These are phyloP conservation scores for Moesziomyces globuligerus DNA, from an alignment of 1,284 basidiomycete genomes.

Conservation along the genomic window DNA sequence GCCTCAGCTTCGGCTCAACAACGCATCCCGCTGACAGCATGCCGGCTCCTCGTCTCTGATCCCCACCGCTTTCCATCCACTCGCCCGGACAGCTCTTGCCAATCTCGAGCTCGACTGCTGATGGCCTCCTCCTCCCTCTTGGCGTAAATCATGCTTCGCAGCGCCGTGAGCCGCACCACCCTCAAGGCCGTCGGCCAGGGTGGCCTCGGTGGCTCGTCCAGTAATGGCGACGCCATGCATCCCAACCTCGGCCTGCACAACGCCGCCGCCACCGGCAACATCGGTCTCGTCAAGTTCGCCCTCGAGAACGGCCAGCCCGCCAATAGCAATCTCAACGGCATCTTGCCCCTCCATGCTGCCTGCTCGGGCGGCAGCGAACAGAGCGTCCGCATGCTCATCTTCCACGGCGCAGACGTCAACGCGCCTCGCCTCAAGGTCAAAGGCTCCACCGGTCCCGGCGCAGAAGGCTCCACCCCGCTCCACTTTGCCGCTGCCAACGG, in stretches of 20 bases:
- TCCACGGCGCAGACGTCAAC: conserved; percentile 62
- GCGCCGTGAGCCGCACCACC: conserved; percentile 40
- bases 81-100: no score
- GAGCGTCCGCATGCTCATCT: conserved; percentile 54
- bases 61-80: background rate
- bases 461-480: conserved; percentile 61
- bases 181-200: conserved; percentile 45
- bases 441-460: conserved; percentile 42
- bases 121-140: background rate
- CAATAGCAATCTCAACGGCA: conserved; percentile 58
- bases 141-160: conserved; percentile 28
- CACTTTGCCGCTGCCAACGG: conserved; percentile 66
- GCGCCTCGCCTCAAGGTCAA: conserved; percentile 44
- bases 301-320: conserved; percentile 62
- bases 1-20: no score
- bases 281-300: conserved; percentile 62
- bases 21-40: background rate
- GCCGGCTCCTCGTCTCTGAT: background rate
- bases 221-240: conserved; percentile 31
- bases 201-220: conserved; percentile 24
- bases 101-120: background rate
- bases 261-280: conserved; percentile 60
- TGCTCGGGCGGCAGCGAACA: conserved; percentile 58
- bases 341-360: conserved; percentile 62
- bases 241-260: conserved; percentile 60